Evolutionary conservation across 129 eudicot genomes (phyloP).

Genomic region (Flaveria bidentis): DNA sequence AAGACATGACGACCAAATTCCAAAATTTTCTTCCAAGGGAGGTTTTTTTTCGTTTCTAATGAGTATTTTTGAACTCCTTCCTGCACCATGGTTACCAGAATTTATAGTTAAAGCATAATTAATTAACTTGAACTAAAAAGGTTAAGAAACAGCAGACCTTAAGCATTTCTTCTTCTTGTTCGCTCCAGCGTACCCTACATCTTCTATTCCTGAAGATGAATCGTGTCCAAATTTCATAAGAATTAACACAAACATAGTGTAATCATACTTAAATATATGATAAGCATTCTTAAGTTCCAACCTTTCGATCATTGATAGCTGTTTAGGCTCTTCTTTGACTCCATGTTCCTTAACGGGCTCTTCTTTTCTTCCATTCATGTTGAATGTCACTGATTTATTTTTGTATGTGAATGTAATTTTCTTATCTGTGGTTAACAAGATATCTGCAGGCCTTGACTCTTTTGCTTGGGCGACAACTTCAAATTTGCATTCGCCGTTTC

Average conservation of each 20-base stretch:
- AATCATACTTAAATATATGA: background rate
- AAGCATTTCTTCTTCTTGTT: slow-evolving; percentile 69
- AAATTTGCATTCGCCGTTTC: slow-evolving; percentile 13
- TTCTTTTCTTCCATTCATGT: slow-evolving; percentile 26
- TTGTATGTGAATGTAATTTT: slow-evolving; percentile 1
- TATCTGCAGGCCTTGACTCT: slow-evolving; percentile 1
- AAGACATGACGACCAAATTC: slow-evolving; percentile 65
- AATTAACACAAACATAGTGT: background rate
- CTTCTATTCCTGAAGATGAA: slow-evolving; percentile 31
- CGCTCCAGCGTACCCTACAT: slow-evolving; percentile 50
- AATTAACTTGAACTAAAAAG: background rate
- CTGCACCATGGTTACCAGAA: slow-evolving; percentile 33
- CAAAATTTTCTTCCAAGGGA: slow-evolving; percentile 78
- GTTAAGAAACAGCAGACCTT: slow-evolving; percentile 42
- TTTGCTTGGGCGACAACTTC: slow-evolving; percentile 15
- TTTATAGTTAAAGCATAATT: background rate
- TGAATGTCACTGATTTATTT: slow-evolving; percentile 21
- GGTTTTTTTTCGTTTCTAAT: slow-evolving; percentile 32
- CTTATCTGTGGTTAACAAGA: slow-evolving; percentile 16
- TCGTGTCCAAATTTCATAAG: slow-evolving; percentile 10
- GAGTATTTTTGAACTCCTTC: slow-evolving; percentile 56
- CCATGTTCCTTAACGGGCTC: slow-evolving; percentile 17
- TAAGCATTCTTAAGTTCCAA: background rate
- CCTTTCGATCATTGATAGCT: slow-evolving; percentile 31
- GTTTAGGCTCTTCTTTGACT: slow-evolving; percentile 17